phyloP scores from a whole-genome alignment of 495 filamentous ascomycete species.

The Penicillium odoratum region DNA sequence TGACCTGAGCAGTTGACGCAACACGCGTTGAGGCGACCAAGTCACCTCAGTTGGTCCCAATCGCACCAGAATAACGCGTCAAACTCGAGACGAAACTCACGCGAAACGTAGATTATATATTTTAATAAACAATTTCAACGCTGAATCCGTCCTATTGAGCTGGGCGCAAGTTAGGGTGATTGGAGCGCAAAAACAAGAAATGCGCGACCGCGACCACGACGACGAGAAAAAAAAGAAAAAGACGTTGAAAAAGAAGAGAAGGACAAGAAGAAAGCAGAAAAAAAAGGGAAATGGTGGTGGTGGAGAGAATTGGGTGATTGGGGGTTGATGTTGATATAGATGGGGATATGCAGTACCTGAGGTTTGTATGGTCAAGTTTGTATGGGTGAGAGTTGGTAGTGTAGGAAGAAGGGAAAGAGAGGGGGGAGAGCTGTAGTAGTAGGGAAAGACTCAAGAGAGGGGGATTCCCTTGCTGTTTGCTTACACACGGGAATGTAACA shows the following conservation, averaged over 20 bases:
- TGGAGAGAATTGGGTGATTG: conserved; percentile 22
- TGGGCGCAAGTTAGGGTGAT: conserved; percentile 12
- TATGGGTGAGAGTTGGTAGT: conserved; percentile 57
- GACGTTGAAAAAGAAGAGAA: conserved; percentile 18
- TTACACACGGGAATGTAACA: conserved; percentile 27
- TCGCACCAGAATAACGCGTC: neutral
- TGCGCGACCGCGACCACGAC: conserved; percentile 17
- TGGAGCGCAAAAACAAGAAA: conserved; percentile 3
- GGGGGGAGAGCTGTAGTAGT: conserved; percentile 58
- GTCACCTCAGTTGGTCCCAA: neutral
- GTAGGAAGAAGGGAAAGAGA: conserved; percentile 51
- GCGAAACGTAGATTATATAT: neutral
- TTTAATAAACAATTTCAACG: neutral
- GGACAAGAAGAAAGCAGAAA: conserved; percentile 20
- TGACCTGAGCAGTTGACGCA: too few species aligned
- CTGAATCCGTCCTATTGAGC: conserved; percentile 6
- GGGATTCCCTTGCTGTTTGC: conserved; percentile 21
- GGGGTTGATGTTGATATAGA: conserved; percentile 31
- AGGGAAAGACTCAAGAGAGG: conserved; percentile 51
- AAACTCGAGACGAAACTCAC: neutral
- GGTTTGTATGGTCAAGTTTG: conserved; percentile 58
- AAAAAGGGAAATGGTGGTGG: conserved; percentile 22
- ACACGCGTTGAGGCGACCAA: neutral
- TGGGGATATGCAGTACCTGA: conserved; percentile 46
- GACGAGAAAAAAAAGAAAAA: conserved; percentile 24